phyloP scores from a whole-genome alignment of 805 yeast genomes.

The Starmerella bombicola region DNA sequence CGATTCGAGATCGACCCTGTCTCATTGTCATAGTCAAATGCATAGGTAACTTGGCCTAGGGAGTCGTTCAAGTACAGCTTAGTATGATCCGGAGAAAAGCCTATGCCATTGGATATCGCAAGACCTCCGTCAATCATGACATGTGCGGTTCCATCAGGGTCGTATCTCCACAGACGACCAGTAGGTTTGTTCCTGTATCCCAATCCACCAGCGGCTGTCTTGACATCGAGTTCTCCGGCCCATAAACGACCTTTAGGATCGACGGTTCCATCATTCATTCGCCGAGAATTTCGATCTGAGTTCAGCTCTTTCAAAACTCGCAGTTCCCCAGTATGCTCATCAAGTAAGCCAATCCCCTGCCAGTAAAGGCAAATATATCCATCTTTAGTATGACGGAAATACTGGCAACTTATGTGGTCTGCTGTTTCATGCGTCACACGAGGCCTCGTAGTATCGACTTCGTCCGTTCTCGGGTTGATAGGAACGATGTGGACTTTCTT shows the following conservation, averaged over 20 bases:
- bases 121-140: slow-evolving; percentile 25
- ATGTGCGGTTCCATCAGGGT: slow-evolving; percentile 27
- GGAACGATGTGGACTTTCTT: slow-evolving; percentile 26
- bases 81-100: slow-evolving; percentile 37
- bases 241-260: slow-evolving; percentile 65
- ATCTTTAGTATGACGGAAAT: slow-evolving; percentile 26
- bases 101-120: slow-evolving; percentile 46
- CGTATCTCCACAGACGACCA: slow-evolving; percentile 30
- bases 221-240: slow-evolving; percentile 34
- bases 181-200: slow-evolving; percentile 23
- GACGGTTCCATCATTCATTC: slow-evolving; percentile 74
- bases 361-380: slow-evolving; percentile 28
- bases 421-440: slow-evolving; percentile 21
- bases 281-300: slow-evolving; percentile 25
- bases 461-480: slow-evolving; percentile 24
- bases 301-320: slow-evolving; percentile 27
- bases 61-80: slow-evolving; percentile 45
- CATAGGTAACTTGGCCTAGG: slow-evolving; percentile 36
- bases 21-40: slow-evolving; percentile 33
- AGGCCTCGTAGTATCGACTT: slow-evolving; percentile 10
- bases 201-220: slow-evolving; percentile 24
- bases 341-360: slow-evolving; percentile 29
- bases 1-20: slow-evolving; percentile 31
- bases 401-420: slow-evolving; percentile 28
- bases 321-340: slow-evolving; percentile 29